Evolutionary conservation across 1,139 yeast species (phyloP), one percentile per base, ranked within the genome.

Genomic region (Suhomyces chickasaworum): DNA sequence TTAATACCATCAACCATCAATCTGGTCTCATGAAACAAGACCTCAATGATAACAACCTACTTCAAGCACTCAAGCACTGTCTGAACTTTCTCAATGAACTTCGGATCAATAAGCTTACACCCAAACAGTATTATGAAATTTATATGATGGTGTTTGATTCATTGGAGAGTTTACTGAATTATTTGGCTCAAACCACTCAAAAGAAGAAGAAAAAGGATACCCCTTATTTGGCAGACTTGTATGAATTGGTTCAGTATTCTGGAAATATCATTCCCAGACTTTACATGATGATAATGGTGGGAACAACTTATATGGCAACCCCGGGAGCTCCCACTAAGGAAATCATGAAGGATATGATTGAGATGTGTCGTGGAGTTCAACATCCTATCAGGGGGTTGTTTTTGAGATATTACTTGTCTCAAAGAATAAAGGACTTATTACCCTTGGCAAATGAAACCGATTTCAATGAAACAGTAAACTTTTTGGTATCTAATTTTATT

Each of bases 361-460:
- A 95, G 65, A 93, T 93, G 99, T 86, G 96, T 54, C 80, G 96
- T 37, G 99, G 98, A n/a, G 96, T 91, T 1, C 99, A 93, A 66
- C 95, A 89, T 61, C 99, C 99, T 0, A 81, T 89, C 30, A 73
- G 93, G 51, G 99, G 99, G 1, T 71, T 93, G 51, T 93, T 93
- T 64, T 71, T 95, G 58, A 75, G 99, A 45, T 91, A 93, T 69
- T 93, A 89, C 63, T 71, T 93, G 39, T 83, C 93, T 4, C 98
- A 93, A 63, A 75, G 91, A 52, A 86, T 90, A 16, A 86, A 90
- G 56, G 86, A 84, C 57, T 70, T 86, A 48, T 66, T 88, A 44
- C 89, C 91, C 2, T 58, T 63, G 56, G 52, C 64, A 23, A 62
- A 53, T 8, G 68, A 67, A 36, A 78, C 75, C 6, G 83, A 81